Conservation (phyloP, 2,329 filamentous ascomycete genomes). For the Colletotrichum ledebouriae region DNA sequence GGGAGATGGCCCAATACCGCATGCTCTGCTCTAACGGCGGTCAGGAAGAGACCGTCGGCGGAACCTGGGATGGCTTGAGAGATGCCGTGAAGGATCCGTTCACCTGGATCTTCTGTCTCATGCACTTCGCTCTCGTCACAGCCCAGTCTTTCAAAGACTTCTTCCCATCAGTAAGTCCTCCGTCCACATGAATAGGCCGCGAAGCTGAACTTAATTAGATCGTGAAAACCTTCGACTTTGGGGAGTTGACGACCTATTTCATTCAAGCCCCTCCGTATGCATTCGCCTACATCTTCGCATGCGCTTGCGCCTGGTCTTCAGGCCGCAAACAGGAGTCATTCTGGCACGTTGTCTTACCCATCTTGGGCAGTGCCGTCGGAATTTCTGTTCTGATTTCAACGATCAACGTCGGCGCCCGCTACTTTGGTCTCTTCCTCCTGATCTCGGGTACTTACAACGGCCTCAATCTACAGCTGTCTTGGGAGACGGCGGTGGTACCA, state of each 20-base stretch:
- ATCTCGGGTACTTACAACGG: slow-evolving; percentile 54
- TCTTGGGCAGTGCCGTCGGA: slow-evolving; percentile 53
- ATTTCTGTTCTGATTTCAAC: slow-evolving; percentile 57
- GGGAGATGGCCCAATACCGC: slow-evolving; percentile 54
- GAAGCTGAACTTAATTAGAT: slow-evolving; percentile 39
- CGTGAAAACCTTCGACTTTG: slow-evolving; percentile 48
- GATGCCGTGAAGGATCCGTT: slow-evolving; percentile 52
- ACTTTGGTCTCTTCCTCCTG: slow-evolving; percentile 57
- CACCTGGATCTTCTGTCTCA: slow-evolving; percentile 55
- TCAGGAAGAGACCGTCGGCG: slow-evolving; percentile 51
- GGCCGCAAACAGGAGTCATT: slow-evolving; percentile 52
- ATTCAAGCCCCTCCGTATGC: slow-evolving; percentile 57
- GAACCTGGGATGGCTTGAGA: slow-evolving; percentile 53
- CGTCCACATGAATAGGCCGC: no score
- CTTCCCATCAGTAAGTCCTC: slow-evolving; percentile 52
- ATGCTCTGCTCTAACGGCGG: slow-evolving; percentile 53
- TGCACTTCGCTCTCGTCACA: slow-evolving; percentile 60
- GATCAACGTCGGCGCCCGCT: slow-evolving; percentile 55
- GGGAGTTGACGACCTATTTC: slow-evolving; percentile 52
- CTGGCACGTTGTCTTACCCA: slow-evolving; percentile 53
- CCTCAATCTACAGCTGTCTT: slow-evolving; percentile 55
- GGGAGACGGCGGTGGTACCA: slow-evolving; percentile 56
- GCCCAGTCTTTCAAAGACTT: slow-evolving; percentile 57
- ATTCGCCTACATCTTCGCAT: slow-evolving; percentile 54
- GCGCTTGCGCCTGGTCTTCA: slow-evolving; percentile 53